Evolutionary conservation across 768 basidiomycete genomes (phyloP).

Genomic region (Scleroderma bovista): DNA sequence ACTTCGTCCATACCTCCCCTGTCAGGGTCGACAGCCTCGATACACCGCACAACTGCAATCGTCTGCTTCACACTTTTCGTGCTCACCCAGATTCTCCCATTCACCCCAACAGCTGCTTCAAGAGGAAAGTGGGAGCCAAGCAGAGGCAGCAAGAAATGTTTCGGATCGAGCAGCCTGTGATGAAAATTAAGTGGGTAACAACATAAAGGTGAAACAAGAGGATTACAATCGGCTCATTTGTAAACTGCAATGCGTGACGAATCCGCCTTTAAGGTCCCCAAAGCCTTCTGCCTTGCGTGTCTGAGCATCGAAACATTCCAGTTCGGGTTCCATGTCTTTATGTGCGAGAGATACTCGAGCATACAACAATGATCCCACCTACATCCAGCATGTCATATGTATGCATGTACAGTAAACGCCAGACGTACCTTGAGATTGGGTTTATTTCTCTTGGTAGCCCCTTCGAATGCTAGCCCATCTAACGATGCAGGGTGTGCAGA

Average conservation of each 20-base stretch:
- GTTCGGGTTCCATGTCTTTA: slow-evolving; percentile 96
- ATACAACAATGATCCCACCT: slow-evolving; percentile 91
- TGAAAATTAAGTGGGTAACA: slow-evolving; percentile 3
- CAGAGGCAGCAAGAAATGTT: slow-evolving; percentile 75
- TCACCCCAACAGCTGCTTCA: slow-evolving; percentile 85
- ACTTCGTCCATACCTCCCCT: slow-evolving; percentile 56
- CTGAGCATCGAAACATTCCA: slow-evolving; percentile 94
- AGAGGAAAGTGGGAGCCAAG: slow-evolving; percentile 80
- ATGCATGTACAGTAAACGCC: neutral
- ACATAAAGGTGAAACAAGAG: slow-evolving; percentile 1
- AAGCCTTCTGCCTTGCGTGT: slow-evolving; percentile 90
- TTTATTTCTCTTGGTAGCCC: slow-evolving; percentile 90
- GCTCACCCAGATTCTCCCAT: slow-evolving; percentile 88
- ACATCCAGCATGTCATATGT: slow-evolving; percentile 6
- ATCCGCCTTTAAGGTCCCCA: slow-evolving; percentile 89
- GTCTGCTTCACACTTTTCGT: slow-evolving; percentile 68
- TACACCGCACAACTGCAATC: slow-evolving; percentile 71
- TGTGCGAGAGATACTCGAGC: slow-evolving; percentile 91
- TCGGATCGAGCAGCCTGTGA: slow-evolving; percentile 69
- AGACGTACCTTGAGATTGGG: slow-evolving; percentile 80
- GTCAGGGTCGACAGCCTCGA: slow-evolving; percentile 78
- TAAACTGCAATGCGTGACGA: slow-evolving; percentile 75
- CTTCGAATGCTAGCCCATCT: slow-evolving; percentile 92
- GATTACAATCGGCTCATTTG: slow-evolving; percentile 83
- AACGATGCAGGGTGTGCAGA: slow-evolving; percentile 79